Base-by-base conservation (phyloP, 345 rosid species). In the Acer saccharum region DNA sequence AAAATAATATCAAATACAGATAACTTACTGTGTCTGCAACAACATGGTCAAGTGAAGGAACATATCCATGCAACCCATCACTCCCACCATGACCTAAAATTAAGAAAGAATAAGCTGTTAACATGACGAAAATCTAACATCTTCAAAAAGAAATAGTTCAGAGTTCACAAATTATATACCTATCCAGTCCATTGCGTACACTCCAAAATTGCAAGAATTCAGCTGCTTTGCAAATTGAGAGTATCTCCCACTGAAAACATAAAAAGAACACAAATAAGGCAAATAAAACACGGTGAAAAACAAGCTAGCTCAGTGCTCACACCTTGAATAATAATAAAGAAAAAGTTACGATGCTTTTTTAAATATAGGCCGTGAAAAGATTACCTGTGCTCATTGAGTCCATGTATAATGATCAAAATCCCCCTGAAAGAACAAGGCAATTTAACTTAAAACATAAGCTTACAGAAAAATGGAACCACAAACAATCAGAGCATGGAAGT, bases 51-150 rank as follows among this genome's bases (percentile, higher is more conserved):
- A 96, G 94, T 71, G 99, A 96, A 84, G 99, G 99, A 84, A 96
- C 98, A 52, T 92, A 94, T 62, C 99, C 99, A 78, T 96, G 99
- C 89, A 96, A 89, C 44, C 98, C 98, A 81, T 96, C 99, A n/a
- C 98, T 96, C 50, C 99, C 99, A 72, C 99, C 99, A 70, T 96
- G 99, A 80, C 99, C 99, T 96, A 81, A 81, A 17, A 75, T 48
- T 77, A 73, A 4, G 68, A 58, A 70, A 70, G 20, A 57, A 65
- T 13, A 21, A n/a, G 11, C 16, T 16, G 69, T 63, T 44, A 77
- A 10, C 4, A 74, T n/a, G 43, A 76, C 3, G 52, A 25, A 70
- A 76, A 48, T 46, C 73, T 64, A 81, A 76, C 68, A n/a, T 6
- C 6, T n/a, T 69, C 63, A 12, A 50, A 1, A 35, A 16, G 60